Conservation (phyloP, 202 grass and related monocot species). For the Elaeis oleifera region DNA sequence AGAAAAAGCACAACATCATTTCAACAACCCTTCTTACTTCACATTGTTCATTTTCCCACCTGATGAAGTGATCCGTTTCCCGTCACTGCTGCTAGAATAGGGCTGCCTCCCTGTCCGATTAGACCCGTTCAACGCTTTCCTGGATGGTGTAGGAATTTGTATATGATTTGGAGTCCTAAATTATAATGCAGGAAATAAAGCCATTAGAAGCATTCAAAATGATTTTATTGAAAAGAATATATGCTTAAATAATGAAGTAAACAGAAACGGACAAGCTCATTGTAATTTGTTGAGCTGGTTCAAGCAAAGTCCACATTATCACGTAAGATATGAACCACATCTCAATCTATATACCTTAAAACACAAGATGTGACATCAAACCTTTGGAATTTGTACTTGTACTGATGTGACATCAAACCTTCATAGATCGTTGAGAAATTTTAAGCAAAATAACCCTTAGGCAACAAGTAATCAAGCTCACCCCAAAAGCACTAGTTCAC, state of each 20-base stretch:
- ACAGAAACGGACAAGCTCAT: too few relatives aligned
- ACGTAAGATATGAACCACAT: too few relatives aligned
- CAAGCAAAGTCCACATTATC: too few relatives aligned
- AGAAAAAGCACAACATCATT: conserved; percentile 38
- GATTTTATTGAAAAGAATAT: neutral
- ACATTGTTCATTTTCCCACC: conserved; percentile 51
- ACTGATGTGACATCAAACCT: too few relatives aligned
- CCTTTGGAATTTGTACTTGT: too few relatives aligned
- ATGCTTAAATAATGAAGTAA: neutral
- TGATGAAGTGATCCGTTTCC: conserved; percentile 53
- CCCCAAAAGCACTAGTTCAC: too few relatives aligned
- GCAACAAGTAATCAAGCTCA: too few relatives aligned
- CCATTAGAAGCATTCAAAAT: conserved; percentile 8
- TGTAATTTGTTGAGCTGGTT: too few relatives aligned
- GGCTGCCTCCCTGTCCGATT: conserved; percentile 51
- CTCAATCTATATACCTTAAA: too few relatives aligned
- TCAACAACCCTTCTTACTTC: conserved; percentile 39
- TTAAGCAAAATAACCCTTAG: too few relatives aligned
- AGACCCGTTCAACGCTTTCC: conserved; percentile 55
- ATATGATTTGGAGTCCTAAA: conserved; percentile 69
- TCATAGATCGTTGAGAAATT: too few relatives aligned
- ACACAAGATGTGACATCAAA: too few relatives aligned
- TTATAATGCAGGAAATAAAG: conserved; percentile 10
- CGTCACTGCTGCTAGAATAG: conserved; percentile 33
- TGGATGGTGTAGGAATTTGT: conserved; percentile 61